Conservation (phyloP, 1,139 yeast genomes). For the Candida labiduridarum region DNA sequence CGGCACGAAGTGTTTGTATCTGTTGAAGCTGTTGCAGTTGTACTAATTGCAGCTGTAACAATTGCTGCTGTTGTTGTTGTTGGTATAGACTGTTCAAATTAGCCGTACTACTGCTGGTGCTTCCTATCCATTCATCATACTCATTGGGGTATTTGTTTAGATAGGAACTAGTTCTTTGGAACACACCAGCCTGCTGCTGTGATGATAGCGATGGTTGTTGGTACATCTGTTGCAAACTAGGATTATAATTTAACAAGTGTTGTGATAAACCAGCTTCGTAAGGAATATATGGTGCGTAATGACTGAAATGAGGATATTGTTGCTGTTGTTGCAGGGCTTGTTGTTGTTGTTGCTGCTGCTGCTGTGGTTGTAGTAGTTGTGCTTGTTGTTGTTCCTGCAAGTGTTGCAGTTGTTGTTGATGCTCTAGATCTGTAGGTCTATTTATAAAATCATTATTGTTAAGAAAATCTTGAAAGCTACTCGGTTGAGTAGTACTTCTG, state of each 20-base stretch:
- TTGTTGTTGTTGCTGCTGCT: constrained; percentile 1
- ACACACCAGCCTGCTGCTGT: constrained; percentile 7
- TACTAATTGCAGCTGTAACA: constrained; percentile 1
- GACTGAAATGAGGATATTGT: constrained; percentile 16
- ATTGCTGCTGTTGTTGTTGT: constrained; percentile 3
- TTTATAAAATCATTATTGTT: constrained; percentile 26
- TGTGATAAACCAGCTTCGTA: constrained; percentile 11
- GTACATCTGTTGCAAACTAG: constrained; percentile 6
- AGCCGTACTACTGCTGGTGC: constrained; percentile 7
- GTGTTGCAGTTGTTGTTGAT: constrained; percentile 2
- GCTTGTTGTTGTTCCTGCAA: constrained; percentile 7
- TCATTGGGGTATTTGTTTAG: constrained; percentile 1
- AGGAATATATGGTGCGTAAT: constrained; percentile 15
- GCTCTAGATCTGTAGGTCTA: constrained; percentile 9
- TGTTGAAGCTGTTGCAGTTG: constrained; percentile 6
- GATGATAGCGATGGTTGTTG: constrained; percentile 3
- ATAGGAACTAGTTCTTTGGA: constrained; percentile 3
- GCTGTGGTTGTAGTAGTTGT: constrained; percentile 5
- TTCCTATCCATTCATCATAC: constrained; percentile 8
- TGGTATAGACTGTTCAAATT: constrained; percentile 8
- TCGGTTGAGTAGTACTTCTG: constrained; percentile 3
- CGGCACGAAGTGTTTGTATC: background rate
- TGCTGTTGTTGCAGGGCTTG: constrained; percentile 6
- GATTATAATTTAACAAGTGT: constrained; percentile 5
- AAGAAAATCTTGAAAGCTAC: constrained; percentile 26